Conservation (phyloP, 257 asterid genomes). For the Cruciata laevipes region DNA sequence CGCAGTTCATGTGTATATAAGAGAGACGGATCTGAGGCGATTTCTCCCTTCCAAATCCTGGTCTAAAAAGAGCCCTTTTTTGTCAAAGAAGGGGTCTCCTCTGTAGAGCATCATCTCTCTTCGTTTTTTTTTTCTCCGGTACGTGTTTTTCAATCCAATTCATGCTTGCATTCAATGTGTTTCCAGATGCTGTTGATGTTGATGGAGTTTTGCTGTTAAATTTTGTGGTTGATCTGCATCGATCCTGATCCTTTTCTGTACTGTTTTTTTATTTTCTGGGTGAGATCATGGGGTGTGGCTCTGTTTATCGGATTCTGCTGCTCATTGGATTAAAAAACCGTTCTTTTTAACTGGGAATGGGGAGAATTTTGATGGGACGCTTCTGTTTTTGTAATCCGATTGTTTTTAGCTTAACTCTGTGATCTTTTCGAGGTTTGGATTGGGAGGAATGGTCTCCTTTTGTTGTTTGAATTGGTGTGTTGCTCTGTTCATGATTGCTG, state of each 20-base stretch:
- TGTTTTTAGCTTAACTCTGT: background rate
- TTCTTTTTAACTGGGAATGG: constrained; percentile 2
- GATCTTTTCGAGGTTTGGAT: background rate
- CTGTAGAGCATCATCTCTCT: background rate
- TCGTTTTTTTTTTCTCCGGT: constrained; percentile 10
- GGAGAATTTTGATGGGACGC: background rate
- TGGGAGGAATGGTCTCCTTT: background rate
- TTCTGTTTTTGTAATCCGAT: background rate
- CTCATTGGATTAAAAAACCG: background rate
- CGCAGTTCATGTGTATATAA: background rate
- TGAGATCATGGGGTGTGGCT: background rate
- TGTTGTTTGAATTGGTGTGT: constrained; percentile 1
- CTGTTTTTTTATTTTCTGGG: background rate
- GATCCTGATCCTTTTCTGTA: constrained; percentile 30
- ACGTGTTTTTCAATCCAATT: constrained; percentile 2
- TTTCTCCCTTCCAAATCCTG: constrained; percentile 7
- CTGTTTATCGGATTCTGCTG: background rate
- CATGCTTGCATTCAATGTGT: constrained; percentile 8
- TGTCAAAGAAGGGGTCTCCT: constrained; percentile 24
- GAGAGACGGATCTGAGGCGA: constrained; percentile 18
- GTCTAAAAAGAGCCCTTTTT: constrained; percentile 14
- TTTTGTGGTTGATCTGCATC: constrained; percentile 23
- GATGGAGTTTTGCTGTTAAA: background rate
- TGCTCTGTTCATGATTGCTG: background rate
- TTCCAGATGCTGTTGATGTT: background rate